A percentile compares a stretch with the other conserved stretches of the same genome.
These are phyloP conservation scores for Penicillium sclerotigenum DNA, from an alignment of 2,329 filamentous ascomycete genomes.

Conservation along the genomic window DNA sequence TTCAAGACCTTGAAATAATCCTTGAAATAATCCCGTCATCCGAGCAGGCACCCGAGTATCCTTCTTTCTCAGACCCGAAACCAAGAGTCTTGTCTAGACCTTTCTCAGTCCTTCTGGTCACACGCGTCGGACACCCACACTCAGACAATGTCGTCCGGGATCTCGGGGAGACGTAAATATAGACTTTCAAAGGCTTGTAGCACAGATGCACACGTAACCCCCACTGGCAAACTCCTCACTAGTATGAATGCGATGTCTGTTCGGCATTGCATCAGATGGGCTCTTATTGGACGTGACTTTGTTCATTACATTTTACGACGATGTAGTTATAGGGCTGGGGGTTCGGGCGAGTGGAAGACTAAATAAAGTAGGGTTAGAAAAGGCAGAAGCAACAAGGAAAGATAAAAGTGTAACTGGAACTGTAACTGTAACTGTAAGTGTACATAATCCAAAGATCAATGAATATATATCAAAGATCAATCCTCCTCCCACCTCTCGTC, in stretches of 20 bases:
- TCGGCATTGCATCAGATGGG: neutral
- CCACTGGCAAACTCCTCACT: too few relatives aligned
- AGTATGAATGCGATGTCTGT: neutral
- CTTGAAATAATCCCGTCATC: neutral
- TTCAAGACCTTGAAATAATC: neutral
- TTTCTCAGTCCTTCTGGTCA: neutral
- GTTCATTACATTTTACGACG: neutral
- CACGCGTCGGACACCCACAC: constrained; percentile 1
- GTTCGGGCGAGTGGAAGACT: neutral
- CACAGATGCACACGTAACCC: constrained; percentile 7
- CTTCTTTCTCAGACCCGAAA: neutral
- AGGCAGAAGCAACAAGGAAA: neutral
- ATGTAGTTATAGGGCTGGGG: neutral
- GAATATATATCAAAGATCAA: constrained; percentile 22
- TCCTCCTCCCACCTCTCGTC: constrained; percentile 54
- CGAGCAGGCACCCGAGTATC: neutral
- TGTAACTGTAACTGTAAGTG: neutral
- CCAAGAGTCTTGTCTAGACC: neutral
- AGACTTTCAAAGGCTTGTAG: neutral
- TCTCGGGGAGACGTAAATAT: neutral
- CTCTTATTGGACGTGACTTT: neutral
- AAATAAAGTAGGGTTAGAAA: neutral
- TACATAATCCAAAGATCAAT: neutral
- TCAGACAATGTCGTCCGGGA: neutral
- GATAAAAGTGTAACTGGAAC: neutral